Base-by-base conservation (phyloP, 257 asterid species). In the Cynanchum wilfordii region DNA sequence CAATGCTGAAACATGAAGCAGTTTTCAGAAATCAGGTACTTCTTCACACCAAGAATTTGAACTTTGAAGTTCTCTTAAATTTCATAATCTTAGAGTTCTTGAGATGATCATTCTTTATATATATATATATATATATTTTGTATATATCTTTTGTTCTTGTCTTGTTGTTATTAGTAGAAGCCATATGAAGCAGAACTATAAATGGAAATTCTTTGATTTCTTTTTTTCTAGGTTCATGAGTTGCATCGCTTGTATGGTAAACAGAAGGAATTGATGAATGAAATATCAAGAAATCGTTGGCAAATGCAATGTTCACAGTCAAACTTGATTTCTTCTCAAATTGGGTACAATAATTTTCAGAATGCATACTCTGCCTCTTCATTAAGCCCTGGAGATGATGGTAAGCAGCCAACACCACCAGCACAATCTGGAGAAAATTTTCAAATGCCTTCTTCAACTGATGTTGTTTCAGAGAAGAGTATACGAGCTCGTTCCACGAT, bases 21-120 rank as follows among this genome's bases (percentile, higher is more conserved):
- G 78, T 83, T n/a, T 87, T 91, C 86, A 86, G 84, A 79, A 66
- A 70, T 83, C 97, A 91, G 95, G 97, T 91, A 84, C 29, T 19
- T 49, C 29, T 19, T 52, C 50, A 79, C 52, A 27, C 60, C 65
- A 30, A 24, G 40, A 40, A 22, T 56, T 24, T 8, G 24, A 27
- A 68, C 56, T 52, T 75, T 13, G 22, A n/a, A 30, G 22, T 50
- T 36, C 8, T 56, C 54, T 52, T 15, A 25, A 30, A 69, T 17
- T 54, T 24, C 22, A 54, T 54, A 54, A 20, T 1, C 59, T 54
- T 20, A 20, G 65, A 13, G 4, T 19, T 15, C 58, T 47, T 33
- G 25, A 51, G 58, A 51, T 54, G 58, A 51, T 54, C 27, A 7
- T 66, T 16, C 45, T 52, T 24, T 54, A 25, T 73, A 2, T 42